Conservation (phyloP, 2,329 filamentous ascomycete genomes). For the Colletotrichum sp. region DNA sequence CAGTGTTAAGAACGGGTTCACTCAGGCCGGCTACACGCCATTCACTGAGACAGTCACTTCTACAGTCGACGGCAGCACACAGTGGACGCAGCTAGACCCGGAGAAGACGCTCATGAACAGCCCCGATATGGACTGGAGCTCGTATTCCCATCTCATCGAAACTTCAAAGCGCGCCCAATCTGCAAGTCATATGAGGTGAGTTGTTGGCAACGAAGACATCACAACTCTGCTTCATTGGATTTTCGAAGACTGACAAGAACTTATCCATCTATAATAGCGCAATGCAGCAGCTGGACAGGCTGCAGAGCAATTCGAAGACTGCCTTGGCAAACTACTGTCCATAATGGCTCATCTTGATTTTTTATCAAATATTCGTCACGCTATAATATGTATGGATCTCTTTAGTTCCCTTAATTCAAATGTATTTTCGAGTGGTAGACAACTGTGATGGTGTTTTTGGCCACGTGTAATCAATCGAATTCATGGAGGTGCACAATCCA, state of each 20-base stretch:
- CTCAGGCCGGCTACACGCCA: neutral
- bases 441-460: neutral
- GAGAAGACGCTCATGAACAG: neutral
- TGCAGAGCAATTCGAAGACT: neutral
- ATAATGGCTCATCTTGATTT: neutral
- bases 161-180: neutral
- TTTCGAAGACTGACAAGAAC: neutral
- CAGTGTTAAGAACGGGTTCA: neutral
- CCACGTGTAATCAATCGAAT: neutral
- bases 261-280: neutral
- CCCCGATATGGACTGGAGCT: neutral
- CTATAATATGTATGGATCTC: fast-evolving
- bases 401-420: fast-evolving
- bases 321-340: neutral
- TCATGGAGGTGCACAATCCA: neutral
- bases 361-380: fast-evolving
- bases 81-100: neutral
- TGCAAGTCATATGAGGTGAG: neutral
- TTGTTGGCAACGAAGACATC: neutral
- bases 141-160: neutral
- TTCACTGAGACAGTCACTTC: neutral
- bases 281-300: neutral
- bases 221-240: fast-evolving
- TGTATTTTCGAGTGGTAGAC: neutral
- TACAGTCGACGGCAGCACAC: neutral